Evolutionary conservation across 2,329 filamentous ascomycete genomes (phyloP).

Genomic region (Ascocoryne sarcoides): DNA sequence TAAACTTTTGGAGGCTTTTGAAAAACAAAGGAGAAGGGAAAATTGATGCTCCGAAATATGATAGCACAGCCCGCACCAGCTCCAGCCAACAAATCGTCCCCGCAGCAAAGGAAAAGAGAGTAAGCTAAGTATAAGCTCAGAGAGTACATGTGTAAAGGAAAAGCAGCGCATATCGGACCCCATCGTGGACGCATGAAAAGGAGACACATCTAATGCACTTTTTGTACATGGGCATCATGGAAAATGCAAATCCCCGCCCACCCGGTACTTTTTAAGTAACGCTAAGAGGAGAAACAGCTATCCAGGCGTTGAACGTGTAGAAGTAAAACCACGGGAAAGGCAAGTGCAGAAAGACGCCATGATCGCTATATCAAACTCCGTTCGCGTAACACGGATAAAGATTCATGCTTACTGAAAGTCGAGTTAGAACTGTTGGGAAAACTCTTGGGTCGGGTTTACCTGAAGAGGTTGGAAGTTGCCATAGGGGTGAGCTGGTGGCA

Average conservation of each 20-base stretch:
- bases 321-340: constrained; percentile 28
- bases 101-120: constrained; percentile 9
- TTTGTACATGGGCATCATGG: constrained; percentile 31
- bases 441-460: constrained; percentile 15
- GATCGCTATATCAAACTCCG: constrained; percentile 29
- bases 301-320: constrained; percentile 30
- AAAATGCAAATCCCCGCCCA: constrained; percentile 31
- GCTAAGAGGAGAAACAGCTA: constrained; percentile 31
- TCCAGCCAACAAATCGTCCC: constrained; percentile 6
- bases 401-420: constrained; percentile 26
- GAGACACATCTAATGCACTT: constrained; percentile 31
- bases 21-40: constrained; percentile 16
- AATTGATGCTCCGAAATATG: constrained; percentile 8
- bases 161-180: constrained; percentile 7
- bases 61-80: constrained; percentile 5
- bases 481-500: constrained; percentile 28
- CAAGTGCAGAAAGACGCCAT: constrained; percentile 29
- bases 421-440: constrained; percentile 9
- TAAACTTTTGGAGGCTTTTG: constrained; percentile 24
- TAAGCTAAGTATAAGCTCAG: constrained; percentile 15
- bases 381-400: constrained; percentile 27
- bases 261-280: constrained; percentile 31
- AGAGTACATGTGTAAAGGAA: constrained; percentile 19
- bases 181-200: constrained; percentile 31
- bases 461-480: constrained; percentile 29